Evolutionary conservation across 768 basidiomycete species (phyloP).

Genomic region (Leccinum boreale): DNA sequence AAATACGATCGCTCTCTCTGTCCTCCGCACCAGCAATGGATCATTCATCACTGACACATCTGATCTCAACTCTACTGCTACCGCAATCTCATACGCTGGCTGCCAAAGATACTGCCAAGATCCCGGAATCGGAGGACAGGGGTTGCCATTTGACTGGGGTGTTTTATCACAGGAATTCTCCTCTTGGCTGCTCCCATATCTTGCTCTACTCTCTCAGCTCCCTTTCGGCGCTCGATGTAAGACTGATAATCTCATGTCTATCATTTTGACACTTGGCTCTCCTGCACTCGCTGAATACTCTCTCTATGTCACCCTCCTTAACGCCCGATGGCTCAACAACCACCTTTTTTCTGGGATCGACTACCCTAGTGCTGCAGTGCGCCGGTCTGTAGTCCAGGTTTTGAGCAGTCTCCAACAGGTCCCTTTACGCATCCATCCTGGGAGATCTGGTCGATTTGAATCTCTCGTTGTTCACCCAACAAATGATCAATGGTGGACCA

Average conservation of each 20-base stretch:
- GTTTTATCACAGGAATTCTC: slow-evolving; percentile 35
- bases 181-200: slow-evolving; percentile 47
- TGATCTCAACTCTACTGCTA: not conserved
- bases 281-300: slow-evolving; percentile 46
- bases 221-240: slow-evolving; percentile 42
- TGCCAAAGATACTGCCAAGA: slow-evolving; percentile 5
- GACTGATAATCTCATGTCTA: slow-evolving; percentile 40
- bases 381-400: slow-evolving; percentile 27
- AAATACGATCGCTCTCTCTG: slow-evolving; percentile 10
- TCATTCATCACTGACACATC: not conserved
- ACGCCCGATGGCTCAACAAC: slow-evolving; percentile 39
- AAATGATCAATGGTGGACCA: slow-evolving; percentile 43
- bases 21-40: slow-evolving; percentile 12
- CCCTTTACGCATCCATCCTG: slow-evolving; percentile 32
- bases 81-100: slow-evolving; percentile 5
- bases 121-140: too few species aligned
- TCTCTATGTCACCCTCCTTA: slow-evolving; percentile 41
- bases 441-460: slow-evolving; percentile 29
- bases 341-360: slow-evolving; percentile 28
- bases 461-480: slow-evolving; percentile 41
- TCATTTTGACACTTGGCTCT: slow-evolving; percentile 44
- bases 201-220: slow-evolving; percentile 46
- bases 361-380: slow-evolving; percentile 19
- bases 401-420: slow-evolving; percentile 43
- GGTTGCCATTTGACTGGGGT: slow-evolving; percentile 6